A percentile compares a stretch with the other conserved stretches of the same genome.
Conservation (phyloP, 2,329 filamentous ascomycete species). For the Aspergillus tubingensis region DNA sequence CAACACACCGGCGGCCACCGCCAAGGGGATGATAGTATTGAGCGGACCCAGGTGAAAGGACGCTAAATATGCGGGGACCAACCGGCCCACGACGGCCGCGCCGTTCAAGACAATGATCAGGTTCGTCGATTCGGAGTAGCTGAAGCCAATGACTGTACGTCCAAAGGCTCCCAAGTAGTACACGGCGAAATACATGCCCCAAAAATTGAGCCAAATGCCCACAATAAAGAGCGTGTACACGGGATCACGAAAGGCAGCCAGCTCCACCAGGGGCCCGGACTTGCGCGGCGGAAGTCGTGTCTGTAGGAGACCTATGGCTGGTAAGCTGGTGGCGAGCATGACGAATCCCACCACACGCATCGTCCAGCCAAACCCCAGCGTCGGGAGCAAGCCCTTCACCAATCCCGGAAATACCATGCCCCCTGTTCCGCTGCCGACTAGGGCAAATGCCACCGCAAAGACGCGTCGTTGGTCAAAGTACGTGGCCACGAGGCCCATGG, state of each 20-base stretch:
- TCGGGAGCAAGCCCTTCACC: neutral
- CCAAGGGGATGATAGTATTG: neutral
- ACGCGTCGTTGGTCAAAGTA: conserved; percentile 15
- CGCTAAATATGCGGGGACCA: conserved; percentile 2
- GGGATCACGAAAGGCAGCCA: conserved; percentile 15
- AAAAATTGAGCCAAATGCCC: conserved; percentile 22
- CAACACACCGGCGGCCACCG: neutral
- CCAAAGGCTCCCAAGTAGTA: neutral
- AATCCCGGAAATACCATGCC: conserved; percentile 6
- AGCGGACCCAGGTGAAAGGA: conserved; percentile 1
- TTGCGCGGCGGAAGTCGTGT: conserved; percentile 12
- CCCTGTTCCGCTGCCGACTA: conserved; percentile 2
- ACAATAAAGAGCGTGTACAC: conserved; percentile 43
- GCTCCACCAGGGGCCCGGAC: conserved; percentile 14
- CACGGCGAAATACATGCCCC: conserved; percentile 17
- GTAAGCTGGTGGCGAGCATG: conserved; percentile 17
- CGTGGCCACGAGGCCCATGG: conserved; percentile 14
- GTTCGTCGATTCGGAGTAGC: conserved; percentile 1
- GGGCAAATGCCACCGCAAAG: conserved; percentile 1
- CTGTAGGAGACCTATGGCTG: conserved; percentile 8
- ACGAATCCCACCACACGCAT: conserved; percentile 45
- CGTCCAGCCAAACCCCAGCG: conserved; percentile 30
- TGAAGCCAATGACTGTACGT: neutral
- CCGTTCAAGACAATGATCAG: conserved; percentile 2
- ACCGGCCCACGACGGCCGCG: neutral